These are phyloP conservation scores for Eucalyptus sp. DNA, from an alignment of 345 rosid species.

Conservation along the genomic window DNA sequence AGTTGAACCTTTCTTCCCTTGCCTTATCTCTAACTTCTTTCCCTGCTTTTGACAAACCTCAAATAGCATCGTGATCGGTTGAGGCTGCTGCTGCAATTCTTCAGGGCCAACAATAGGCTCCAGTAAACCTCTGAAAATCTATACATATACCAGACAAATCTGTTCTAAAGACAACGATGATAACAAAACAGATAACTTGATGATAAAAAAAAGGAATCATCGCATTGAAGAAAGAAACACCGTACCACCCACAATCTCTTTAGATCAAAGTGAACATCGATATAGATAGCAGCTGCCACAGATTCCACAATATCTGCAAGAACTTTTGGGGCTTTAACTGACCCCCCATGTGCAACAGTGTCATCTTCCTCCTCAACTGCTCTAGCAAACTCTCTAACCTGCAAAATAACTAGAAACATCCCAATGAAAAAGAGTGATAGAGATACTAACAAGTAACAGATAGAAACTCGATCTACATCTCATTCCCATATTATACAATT, in stretches of 20 bases:
- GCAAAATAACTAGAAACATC: not conserved
- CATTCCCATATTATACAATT: not conserved
- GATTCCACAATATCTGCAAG: conserved; percentile 78
- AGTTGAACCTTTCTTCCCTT: conserved; percentile 9
- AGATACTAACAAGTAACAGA: not conserved
- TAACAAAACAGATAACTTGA: not conserved
- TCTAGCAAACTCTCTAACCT: conserved; percentile 54
- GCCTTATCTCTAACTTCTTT: conserved; percentile 32
- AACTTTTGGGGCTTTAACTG: conserved; percentile 70
- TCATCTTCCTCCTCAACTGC: conserved; percentile 42
- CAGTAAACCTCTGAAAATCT: conserved; percentile 58
- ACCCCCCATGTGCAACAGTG: conserved; percentile 39
- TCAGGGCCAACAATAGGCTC: conserved; percentile 57
- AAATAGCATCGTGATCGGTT: conserved; percentile 51
- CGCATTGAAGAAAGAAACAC: not conserved
- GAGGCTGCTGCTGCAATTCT: conserved; percentile 51
- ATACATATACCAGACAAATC: not conserved
- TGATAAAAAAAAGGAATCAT: not conserved
- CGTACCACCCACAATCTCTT: conserved; percentile 62
- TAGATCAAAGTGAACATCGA: conserved; percentile 50
- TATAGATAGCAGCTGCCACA: conserved; percentile 58
- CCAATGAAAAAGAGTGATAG: not conserved
- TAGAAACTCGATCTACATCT: not conserved
- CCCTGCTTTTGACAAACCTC: conserved; percentile 56
- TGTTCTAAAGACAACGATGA: not conserved